Evolutionary conservation across 495 filamentous ascomycete species (phyloP).

Genomic region (Durotheca rogersii): DNA sequence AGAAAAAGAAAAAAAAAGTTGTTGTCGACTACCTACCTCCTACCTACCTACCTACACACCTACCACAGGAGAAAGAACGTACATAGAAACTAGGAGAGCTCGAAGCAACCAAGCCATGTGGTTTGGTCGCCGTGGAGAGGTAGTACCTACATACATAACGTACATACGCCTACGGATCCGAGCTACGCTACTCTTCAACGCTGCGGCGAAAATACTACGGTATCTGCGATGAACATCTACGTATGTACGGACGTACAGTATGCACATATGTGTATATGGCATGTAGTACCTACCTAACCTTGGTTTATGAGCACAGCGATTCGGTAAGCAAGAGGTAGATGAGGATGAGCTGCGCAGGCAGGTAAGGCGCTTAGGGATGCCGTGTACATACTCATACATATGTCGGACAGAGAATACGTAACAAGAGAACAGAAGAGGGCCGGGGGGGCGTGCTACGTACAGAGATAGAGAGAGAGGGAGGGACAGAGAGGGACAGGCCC

Average conservation of each 20-base stretch:
- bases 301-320: too few relatives aligned
- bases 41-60: too few relatives aligned
- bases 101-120: constrained; percentile 41
- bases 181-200: constrained; percentile 17
- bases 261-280: too few relatives aligned
- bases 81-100: constrained; percentile 17
- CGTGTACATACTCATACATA: too few relatives aligned
- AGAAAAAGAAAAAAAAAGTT: too few relatives aligned
- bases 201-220: constrained; percentile 27
- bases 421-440: neutral
- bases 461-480: constrained; percentile 15
- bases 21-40: constrained; percentile 28
- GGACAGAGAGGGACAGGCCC: constrained; percentile 10
- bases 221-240: constrained; percentile 24
- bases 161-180: constrained; percentile 4
- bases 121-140: constrained; percentile 25
- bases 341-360: too few relatives aligned
- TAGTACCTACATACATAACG: constrained; percentile 18
- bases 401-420: too few relatives aligned
- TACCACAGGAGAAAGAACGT: constrained; percentile 12
- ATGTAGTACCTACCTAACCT: too few relatives aligned
- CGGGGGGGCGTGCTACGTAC: constrained; percentile 2
- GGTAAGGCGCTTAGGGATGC: too few relatives aligned
- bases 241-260: too few relatives aligned
- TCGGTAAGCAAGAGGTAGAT: too few relatives aligned